These are phyloP conservation scores for Phytophthora hibernalis DNA, from an alignment of 352 stramenopile genomes.

Conservation along the genomic window DNA sequence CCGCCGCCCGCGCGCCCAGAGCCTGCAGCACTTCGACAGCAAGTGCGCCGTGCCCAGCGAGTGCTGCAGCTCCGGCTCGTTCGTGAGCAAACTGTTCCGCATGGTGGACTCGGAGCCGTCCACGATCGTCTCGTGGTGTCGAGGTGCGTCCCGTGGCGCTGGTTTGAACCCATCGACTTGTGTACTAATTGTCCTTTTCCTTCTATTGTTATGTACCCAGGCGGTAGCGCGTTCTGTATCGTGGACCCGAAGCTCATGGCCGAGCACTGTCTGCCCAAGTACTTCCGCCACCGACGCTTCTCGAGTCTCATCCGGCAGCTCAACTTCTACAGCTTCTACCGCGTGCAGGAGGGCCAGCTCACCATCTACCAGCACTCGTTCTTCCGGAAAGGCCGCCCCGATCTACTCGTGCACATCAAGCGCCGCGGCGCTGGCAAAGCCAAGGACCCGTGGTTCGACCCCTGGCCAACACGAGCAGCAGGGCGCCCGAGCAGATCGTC, in stretches of 20 bases:
- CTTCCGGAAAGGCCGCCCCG: conserved; percentile 83
- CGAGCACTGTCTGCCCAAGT: conserved; percentile 90
- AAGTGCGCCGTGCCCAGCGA: conserved; percentile 44
- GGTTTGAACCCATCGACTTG: background rate
- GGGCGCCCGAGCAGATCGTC: conserved; percentile 16
- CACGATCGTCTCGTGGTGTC: conserved; percentile 86
- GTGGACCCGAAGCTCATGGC: conserved; percentile 91
- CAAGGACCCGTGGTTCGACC: conserved; percentile 88
- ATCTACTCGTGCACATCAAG: conserved; percentile 88
- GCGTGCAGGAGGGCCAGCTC: conserved; percentile 85
- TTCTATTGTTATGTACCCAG: conserved; percentile 35
- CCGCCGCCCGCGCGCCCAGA: conserved; percentile 57
- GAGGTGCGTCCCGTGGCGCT: conserved; percentile 33
- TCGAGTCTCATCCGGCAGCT: conserved; percentile 91
- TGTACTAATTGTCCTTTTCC: background rate
- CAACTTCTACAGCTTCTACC: conserved; percentile 94
- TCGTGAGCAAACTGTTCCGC: conserved; percentile 87
- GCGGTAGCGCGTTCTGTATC: conserved; percentile 91
- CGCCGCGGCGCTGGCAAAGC: conserved; percentile 82
- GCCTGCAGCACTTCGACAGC: conserved; percentile 54
- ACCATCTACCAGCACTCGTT: conserved; percentile 90
- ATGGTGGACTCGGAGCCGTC: conserved; percentile 87
- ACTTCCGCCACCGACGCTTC: conserved; percentile 91
- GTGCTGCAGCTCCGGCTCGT: conserved; percentile 75
- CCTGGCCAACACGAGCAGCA: conserved; percentile 50